Base-by-base conservation (phyloP, 176 grass and related monocot species). In the Carex scoparia region DNA sequence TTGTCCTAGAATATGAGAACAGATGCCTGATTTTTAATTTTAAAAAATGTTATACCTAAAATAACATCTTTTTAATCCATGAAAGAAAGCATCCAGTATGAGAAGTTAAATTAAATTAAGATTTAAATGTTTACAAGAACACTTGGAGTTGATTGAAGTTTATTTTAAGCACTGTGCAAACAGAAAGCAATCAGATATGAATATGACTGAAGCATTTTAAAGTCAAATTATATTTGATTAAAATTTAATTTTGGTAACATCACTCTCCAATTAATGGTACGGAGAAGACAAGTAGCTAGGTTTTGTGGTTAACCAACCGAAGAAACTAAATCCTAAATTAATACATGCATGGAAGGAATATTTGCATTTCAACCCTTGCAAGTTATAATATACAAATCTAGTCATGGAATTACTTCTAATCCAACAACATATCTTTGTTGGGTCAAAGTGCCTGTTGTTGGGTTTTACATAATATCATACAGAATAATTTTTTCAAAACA, bases 201-300 rank as follows among this genome's bases (percentile, higher is more conserved):
- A 44, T 72, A 72, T 72, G 16, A 67, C 31, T 76, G 10, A 15
- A 13, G 10, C 23, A 56, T 77, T 55, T 77, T 55, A 56, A 77
- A 77, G 73, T 77, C 73, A 77, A 77, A 75, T 75, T 19, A n/a
- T 75, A 53, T 12, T 14, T 54, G 30, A 77, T 54, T 72, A 56
- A 53, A 54, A 77, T 14, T 28, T 53, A 49, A 56, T 55, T 1
- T 31, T 76, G 3, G 49, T 55, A 10, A 77, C 27, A n/a, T 55
- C 73, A 77, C 73, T 56, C 46, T 56, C 51, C 27, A 37, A n/a
- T n/a, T n/a, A n/a, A 54, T 32, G 73, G 27, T 13, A 31, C 3
- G 49, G 23, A 76, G 42, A 76, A 54, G 73, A 77, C 48, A 56
- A 77, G 72, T 77, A 33, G 73, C 73, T 77, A 56, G 23, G 23